These are phyloP conservation scores for Phaeosphaeriaceae sp. DNA, from an alignment of 2,329 filamentous ascomycete species.

Conservation along the genomic window DNA sequence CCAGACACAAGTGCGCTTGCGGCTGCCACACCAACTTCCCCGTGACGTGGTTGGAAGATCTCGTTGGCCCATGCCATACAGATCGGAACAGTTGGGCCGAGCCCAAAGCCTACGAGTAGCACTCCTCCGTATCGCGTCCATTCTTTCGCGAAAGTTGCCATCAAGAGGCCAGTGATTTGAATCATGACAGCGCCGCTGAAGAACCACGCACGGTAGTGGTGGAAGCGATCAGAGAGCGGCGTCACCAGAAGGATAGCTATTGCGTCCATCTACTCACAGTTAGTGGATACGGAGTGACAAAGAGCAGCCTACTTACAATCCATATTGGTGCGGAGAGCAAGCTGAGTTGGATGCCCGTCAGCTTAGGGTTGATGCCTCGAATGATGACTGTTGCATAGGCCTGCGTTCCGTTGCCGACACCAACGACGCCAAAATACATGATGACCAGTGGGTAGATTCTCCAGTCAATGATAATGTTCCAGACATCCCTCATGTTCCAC, in stretches of 20 bases:
- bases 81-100: slow-evolving; percentile 88
- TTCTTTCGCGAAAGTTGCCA: slow-evolving; percentile 77
- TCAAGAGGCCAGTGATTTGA: slow-evolving; percentile 81
- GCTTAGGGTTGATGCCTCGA: slow-evolving; percentile 72
- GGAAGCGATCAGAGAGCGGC: slow-evolving; percentile 85
- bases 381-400: slow-evolving; percentile 90
- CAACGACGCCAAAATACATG: slow-evolving; percentile 96
- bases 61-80: slow-evolving; percentile 94
- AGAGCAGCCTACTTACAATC: slow-evolving; percentile 66
- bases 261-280: slow-evolving; percentile 72
- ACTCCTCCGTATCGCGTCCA: slow-evolving; percentile 90
- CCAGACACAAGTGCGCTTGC: slow-evolving; percentile 86
- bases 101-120: slow-evolving; percentile 87
- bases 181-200: slow-evolving; percentile 78
- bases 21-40: slow-evolving; percentile 88
- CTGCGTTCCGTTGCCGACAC: slow-evolving; percentile 89
- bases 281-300: slow-evolving; percentile 4
- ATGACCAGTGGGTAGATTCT: slow-evolving; percentile 82
- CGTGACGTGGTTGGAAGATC: slow-evolving; percentile 87
- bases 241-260: slow-evolving; percentile 86
- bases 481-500: slow-evolving; percentile 76
- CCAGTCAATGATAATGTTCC: slow-evolving; percentile 79
- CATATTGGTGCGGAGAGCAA: slow-evolving; percentile 89
- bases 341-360: slow-evolving; percentile 77
- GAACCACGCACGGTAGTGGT: slow-evolving; percentile 78